Conservation (phyloP, 2,329 filamentous ascomycete genomes). For the Botryotinia convoluta region DNA sequence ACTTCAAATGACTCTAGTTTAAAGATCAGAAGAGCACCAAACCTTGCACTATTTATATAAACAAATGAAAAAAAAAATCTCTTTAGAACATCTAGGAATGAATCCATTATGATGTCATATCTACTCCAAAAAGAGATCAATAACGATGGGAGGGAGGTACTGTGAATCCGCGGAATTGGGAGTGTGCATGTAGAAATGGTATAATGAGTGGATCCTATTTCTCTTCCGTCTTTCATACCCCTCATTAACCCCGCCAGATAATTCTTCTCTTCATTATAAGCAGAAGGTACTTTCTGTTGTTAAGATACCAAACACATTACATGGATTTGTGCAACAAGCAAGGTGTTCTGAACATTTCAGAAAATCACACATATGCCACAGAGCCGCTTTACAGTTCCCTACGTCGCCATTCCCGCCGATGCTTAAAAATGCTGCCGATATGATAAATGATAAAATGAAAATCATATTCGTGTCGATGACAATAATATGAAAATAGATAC, state of each 20-base stretch:
- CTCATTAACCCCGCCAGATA: neutral
- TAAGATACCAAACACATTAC: neutral
- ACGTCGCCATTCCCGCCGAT: neutral
- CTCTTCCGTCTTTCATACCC: neutral
- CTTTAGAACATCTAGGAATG: neutral
- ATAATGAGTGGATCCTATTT: neutral
- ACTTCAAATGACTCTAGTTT: too few species aligned
- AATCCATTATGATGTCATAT: neutral
- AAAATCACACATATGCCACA: too few species aligned
- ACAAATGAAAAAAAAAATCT: fast-evolving
- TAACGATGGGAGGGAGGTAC: fast-evolving
- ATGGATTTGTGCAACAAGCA: fast-evolving
- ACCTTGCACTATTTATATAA: neutral
- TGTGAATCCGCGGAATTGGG: neutral
- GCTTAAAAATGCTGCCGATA: neutral
- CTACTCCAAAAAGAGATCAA: neutral
- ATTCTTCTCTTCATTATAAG: neutral
- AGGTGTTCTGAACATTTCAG: neutral
- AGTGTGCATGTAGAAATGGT: neutral
- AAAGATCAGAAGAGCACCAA: neutral
- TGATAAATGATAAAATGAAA: neutral
- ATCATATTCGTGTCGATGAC: neutral
- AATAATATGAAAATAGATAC: too few species aligned
- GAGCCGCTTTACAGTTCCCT: too few species aligned
- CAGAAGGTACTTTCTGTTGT: neutral